These are phyloP conservation scores for Yarrowia sp. DNA, from an alignment of 805 yeast species.

Conservation along the genomic window DNA sequence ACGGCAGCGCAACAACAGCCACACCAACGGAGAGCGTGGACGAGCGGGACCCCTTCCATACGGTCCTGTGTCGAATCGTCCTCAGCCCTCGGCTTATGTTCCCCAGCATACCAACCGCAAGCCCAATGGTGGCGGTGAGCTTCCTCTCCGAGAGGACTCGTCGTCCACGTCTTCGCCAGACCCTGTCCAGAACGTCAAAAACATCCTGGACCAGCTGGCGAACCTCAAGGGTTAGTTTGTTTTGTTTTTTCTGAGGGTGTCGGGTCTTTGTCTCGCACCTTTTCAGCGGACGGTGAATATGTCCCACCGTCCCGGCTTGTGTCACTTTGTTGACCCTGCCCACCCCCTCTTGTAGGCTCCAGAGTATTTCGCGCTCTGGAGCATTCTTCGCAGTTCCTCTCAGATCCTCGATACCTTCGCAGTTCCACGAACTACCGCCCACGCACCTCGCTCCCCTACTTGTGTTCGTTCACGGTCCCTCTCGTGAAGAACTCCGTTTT, in stretches of 20 bases:
- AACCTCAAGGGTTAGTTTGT: slow-evolving; percentile 1
- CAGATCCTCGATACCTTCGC: too few relatives aligned
- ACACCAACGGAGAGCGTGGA: slow-evolving; percentile 9
- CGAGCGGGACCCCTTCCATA: slow-evolving; percentile 24
- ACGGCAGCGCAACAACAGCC: neutral
- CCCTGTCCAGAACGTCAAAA: slow-evolving; percentile 4
- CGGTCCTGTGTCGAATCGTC: slow-evolving; percentile 24
- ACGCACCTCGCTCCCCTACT: too few relatives aligned
- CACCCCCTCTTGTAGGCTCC: too few relatives aligned
- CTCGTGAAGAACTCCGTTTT: neutral
- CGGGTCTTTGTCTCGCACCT: neutral
- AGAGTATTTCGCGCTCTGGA: too few relatives aligned
- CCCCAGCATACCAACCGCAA: slow-evolving; percentile 4
- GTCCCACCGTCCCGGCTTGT: too few relatives aligned
- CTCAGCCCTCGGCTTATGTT: neutral
- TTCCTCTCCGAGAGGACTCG: too few relatives aligned
- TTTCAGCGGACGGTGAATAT: neutral
- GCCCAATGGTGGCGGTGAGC: neutral
- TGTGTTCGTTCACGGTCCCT: neutral
- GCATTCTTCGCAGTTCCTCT: too few relatives aligned
- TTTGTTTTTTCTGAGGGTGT: neutral
- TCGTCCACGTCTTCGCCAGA: neutral
- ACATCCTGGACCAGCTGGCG: slow-evolving; percentile 23
- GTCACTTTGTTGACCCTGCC: too few relatives aligned
- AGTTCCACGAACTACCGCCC: too few relatives aligned